These are phyloP conservation scores for Aspergillus tanneri DNA, from an alignment of 2,329 filamentous ascomycete genomes.

Conservation along the genomic window DNA sequence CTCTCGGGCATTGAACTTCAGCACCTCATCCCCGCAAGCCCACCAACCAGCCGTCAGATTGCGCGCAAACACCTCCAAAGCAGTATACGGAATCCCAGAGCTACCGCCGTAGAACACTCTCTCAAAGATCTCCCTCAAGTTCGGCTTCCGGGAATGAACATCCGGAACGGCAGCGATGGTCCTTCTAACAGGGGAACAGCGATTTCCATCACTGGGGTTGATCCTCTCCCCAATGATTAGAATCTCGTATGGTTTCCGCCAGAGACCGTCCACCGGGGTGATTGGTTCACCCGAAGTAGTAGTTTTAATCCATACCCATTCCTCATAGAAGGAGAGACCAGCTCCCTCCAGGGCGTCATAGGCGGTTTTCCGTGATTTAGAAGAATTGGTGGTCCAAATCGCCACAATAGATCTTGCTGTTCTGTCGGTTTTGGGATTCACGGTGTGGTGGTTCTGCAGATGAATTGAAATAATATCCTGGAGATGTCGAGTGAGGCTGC, in stretches of 20 bases:
- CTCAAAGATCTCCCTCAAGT: constrained; percentile 57
- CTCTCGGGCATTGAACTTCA: constrained; percentile 58
- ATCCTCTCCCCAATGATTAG: constrained; percentile 46
- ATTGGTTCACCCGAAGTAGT: constrained; percentile 55
- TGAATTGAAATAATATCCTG: constrained; percentile 47
- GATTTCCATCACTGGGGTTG: constrained; percentile 17
- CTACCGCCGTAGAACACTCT: constrained; percentile 38
- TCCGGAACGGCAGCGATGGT: constrained; percentile 61
- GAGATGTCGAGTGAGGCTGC: constrained; percentile 35
- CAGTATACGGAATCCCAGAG: constrained; percentile 41
- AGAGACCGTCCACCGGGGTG: constrained; percentile 51
- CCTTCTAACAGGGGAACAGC: constrained; percentile 40
- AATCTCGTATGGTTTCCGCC: constrained; percentile 63
- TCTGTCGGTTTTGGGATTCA: not conserved
- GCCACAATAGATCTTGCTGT: constrained; percentile 44
- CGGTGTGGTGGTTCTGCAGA: constrained; percentile 28
- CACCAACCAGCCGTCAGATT: constrained; percentile 61
- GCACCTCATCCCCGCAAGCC: constrained; percentile 61
- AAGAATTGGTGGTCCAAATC: constrained; percentile 63
- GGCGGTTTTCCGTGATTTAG: constrained; percentile 49
- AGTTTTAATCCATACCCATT: constrained; percentile 65
- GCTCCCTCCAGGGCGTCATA: constrained; percentile 45
- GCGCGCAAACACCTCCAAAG: constrained; percentile 61
- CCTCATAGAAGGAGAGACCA: constrained; percentile 54
- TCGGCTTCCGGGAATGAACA: constrained; percentile 65